phyloP scores from a whole-genome alignment of 441 rosid genomes.

The Adansonia grandidieri region DNA sequence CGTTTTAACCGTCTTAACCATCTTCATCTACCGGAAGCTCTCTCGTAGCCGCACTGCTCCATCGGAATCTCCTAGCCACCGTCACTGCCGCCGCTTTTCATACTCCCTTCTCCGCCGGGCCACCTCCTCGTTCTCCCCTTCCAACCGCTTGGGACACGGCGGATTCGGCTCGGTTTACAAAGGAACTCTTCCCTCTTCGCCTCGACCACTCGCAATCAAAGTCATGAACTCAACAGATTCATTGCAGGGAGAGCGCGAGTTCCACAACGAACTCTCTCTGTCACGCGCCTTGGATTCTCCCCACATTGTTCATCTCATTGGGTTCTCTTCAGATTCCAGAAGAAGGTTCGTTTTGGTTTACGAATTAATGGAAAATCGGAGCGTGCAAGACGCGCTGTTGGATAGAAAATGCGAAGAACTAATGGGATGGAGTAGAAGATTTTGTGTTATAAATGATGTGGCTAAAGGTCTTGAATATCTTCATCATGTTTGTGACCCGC shows the following conservation, averaged over 20 bases:
- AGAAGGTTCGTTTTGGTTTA: slow-evolving; percentile 65
- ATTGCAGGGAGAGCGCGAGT: slow-evolving; percentile 75
- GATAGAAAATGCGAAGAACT: slow-evolving; percentile 74
- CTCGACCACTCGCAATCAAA: slow-evolving; percentile 63
- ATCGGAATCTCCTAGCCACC: slow-evolving; percentile 49
- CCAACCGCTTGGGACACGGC: slow-evolving; percentile 79
- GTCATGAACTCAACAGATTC: slow-evolving; percentile 65
- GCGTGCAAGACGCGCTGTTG: slow-evolving; percentile 76
- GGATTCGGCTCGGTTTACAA: slow-evolving; percentile 82
- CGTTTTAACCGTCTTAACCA: slow-evolving; percentile 43
- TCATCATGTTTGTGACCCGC: slow-evolving; percentile 60
- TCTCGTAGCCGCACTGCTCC: slow-evolving; percentile 69
- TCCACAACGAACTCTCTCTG: slow-evolving; percentile 80
- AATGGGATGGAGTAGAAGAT: slow-evolving; percentile 62
- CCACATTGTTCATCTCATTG: slow-evolving; percentile 69
- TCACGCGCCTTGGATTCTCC: slow-evolving; percentile 59
- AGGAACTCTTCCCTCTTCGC: slow-evolving; percentile 53
- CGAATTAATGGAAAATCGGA: slow-evolving; percentile 81
- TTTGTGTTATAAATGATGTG: slow-evolving; percentile 54
- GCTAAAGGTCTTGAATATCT: slow-evolving; percentile 76
- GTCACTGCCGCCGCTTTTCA: slow-evolving; percentile 71
- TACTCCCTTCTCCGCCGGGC: slow-evolving; percentile 74
- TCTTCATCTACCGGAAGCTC: slow-evolving; percentile 65
- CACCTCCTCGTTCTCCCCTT: slow-evolving; percentile 65
- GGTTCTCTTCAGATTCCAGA: slow-evolving; percentile 69